phyloP scores from a whole-genome alignment of 306 rosid species.

The Quillaja saponaria region DNA sequence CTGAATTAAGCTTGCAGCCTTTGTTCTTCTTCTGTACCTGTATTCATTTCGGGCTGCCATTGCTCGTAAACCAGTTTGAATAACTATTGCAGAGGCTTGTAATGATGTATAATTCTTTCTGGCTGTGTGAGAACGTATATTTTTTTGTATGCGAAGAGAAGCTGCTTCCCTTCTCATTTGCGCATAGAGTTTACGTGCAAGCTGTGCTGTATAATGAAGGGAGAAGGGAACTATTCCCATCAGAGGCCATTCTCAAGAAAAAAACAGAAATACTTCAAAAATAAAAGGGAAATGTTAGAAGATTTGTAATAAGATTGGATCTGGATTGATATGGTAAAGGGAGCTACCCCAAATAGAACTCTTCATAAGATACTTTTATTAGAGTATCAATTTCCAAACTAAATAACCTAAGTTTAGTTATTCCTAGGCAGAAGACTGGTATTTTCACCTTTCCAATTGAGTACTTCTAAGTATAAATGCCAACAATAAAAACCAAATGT shows the following conservation, averaged over 20 bases:
- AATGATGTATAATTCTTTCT: constrained; percentile 55
- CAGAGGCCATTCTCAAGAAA: constrained; percentile 17
- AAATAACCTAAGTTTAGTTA: background rate
- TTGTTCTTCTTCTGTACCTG: constrained; percentile 67
- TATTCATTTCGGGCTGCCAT: constrained; percentile 74
- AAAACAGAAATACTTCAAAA: background rate
- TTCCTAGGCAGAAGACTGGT: background rate
- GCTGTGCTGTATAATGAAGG: constrained; percentile 51
- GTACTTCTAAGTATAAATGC: background rate
- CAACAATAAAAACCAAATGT: background rate
- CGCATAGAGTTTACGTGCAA: constrained; percentile 63
- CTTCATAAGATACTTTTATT: background rate
- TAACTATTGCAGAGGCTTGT: constrained; percentile 58
- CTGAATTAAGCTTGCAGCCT: constrained; percentile 72
- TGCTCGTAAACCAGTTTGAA: constrained; percentile 81
- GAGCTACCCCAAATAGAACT: background rate
- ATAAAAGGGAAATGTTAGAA: background rate
- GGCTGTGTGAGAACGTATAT: constrained; percentile 55
- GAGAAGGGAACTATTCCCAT: constrained; percentile 5
- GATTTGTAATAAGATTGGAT: constrained; percentile 3
- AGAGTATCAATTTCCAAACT: background rate
- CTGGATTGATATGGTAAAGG: background rate
- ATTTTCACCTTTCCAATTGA: background rate
- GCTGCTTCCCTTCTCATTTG: constrained; percentile 79
- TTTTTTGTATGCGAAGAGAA: constrained; percentile 72